A percentile compares a stretch with the other conserved stretches of the same genome.
phyloP scores from a whole-genome alignment of 176 grass and related monocot genomes.

The Hordeum marinum region DNA sequence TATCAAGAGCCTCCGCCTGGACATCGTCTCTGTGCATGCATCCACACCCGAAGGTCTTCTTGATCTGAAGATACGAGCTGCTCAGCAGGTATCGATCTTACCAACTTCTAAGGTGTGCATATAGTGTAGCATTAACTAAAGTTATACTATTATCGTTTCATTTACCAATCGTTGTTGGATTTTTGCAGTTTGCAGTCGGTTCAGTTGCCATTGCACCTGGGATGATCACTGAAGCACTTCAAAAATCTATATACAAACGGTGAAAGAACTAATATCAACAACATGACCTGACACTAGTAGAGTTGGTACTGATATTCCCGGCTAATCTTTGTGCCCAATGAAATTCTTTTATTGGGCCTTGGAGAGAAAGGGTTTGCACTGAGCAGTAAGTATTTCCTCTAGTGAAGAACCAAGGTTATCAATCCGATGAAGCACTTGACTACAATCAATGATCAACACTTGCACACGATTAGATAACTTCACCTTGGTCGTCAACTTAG shows the following conservation, averaged over 20 bases:
- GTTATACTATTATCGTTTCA: neutral
- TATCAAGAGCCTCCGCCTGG: slow-evolving; percentile 56
- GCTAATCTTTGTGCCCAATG: too few species aligned
- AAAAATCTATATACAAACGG: slow-evolving; percentile 35
- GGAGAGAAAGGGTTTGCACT: too few species aligned
- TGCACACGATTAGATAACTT: too few species aligned
- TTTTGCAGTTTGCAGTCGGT: slow-evolving; percentile 34
- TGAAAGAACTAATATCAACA: neutral
- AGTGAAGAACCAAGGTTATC: too few species aligned
- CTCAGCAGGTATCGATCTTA: slow-evolving; percentile 25
- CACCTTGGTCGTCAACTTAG: too few species aligned
- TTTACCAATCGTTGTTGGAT: neutral
- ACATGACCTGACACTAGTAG: neutral
- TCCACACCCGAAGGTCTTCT: slow-evolving; percentile 33
- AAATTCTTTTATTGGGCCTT: too few species aligned
- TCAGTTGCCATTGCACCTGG: slow-evolving; percentile 26
- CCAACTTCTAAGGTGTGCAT: neutral
- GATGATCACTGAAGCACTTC: slow-evolving; percentile 56
- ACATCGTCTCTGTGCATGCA: slow-evolving; percentile 61
- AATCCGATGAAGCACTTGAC: too few species aligned
- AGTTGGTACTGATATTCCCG: too few species aligned
- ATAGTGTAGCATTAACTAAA: neutral
- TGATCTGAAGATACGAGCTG: slow-evolving; percentile 55
- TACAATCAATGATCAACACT: too few species aligned
- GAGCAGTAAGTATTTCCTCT: too few species aligned